phyloP scores from a whole-genome alignment of 176 grass and related monocot genomes.

The Phyllostachys edulis region DNA sequence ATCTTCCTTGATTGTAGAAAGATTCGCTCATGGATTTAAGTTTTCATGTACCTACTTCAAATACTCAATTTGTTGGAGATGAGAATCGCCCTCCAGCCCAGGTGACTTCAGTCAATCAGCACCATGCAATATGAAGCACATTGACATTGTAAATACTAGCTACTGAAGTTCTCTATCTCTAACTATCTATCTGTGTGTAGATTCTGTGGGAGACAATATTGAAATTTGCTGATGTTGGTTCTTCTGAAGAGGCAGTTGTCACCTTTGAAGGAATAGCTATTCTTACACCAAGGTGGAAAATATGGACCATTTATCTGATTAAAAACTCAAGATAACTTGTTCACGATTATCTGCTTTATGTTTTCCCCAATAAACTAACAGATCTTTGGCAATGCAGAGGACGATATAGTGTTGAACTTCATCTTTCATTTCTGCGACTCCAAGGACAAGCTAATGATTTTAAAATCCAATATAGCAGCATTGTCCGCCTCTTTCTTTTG shows the following conservation, averaged over 20 bases:
- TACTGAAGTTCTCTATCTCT: neutral
- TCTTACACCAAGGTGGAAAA: constrained; percentile 89
- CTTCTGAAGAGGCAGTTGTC: constrained; percentile 81
- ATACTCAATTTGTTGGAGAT: constrained; percentile 84
- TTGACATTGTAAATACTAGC: constrained; percentile 1
- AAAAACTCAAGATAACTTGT: neutral
- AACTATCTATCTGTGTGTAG: constrained; percentile 18
- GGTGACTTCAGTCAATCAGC: constrained; percentile 37
- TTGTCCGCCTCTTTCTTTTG: constrained; percentile 83
- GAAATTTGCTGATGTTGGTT: constrained; percentile 65
- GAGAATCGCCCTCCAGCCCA: constrained; percentile 79
- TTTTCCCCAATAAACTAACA: constrained; percentile 6
- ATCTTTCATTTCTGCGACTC: constrained; percentile 80
- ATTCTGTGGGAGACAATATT: constrained; percentile 70
- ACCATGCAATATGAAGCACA: constrained; percentile 9
- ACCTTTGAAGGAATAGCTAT: constrained; percentile 96
- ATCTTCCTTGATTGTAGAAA: constrained; percentile 53
- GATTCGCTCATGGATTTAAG: constrained; percentile 92
- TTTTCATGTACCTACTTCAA: constrained; percentile 82
- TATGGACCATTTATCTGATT: constrained; percentile 17
- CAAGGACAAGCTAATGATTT: constrained; percentile 98
- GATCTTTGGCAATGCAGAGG: constrained; percentile 56
- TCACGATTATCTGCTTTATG: constrained; percentile 20
- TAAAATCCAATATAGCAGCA: constrained; percentile 97
- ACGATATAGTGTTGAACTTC: constrained; percentile 89